Percentiles rank a stretch among this genome's conserved stretches.
phyloP scores from a whole-genome alignment of 2,329 filamentous ascomycete species.

The Ceratocystiopsis minuta region DNA sequence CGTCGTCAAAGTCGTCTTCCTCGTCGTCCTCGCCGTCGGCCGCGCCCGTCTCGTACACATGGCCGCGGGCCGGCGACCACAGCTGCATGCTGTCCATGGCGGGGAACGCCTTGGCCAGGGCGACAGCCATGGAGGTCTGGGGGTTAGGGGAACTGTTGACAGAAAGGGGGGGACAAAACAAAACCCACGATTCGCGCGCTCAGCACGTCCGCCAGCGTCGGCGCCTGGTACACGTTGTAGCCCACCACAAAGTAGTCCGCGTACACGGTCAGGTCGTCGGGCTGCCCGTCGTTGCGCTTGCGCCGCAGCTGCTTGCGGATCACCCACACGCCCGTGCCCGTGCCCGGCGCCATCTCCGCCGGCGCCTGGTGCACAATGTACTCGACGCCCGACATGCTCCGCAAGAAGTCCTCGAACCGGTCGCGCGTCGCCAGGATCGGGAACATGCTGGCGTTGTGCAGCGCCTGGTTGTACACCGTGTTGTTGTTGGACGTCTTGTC shows the following conservation, averaged over 20 bases:
- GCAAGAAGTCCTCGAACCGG: conserved; percentile 42
- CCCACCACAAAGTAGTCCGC: conserved; percentile 46
- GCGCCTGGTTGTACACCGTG: conserved; percentile 41
- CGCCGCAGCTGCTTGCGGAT: conserved; percentile 49
- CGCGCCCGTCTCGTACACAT: conserved; percentile 28
- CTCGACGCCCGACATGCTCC: conserved; percentile 48
- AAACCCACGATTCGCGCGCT: conserved; percentile 36
- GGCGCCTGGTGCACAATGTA: conserved; percentile 49
- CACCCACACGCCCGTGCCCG: conserved; percentile 47
- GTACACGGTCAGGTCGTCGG: conserved; percentile 39
- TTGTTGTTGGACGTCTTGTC: conserved; percentile 51
- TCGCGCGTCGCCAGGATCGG: conserved; percentile 41
- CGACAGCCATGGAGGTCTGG: conserved; percentile 36
- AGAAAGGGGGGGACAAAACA: too few species aligned
- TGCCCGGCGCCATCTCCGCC: conserved; percentile 42
- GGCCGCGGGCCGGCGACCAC: conserved; percentile 37
- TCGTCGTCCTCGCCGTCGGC: conserved; percentile 1
- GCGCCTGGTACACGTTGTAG: conserved; percentile 50
- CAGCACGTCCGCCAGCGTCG: conserved; percentile 40
- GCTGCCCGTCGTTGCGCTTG: conserved; percentile 25
- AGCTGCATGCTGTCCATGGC: conserved; percentile 30
- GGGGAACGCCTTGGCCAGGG: conserved; percentile 34
- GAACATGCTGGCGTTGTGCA: conserved; percentile 40
- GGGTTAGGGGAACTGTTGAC: conserved; percentile 5
- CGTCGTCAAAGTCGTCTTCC: conserved; percentile 3